Evolutionary conservation across 2,329 filamentous ascomycete genomes (phyloP).

Genomic region (Ascochyta fabae): DNA sequence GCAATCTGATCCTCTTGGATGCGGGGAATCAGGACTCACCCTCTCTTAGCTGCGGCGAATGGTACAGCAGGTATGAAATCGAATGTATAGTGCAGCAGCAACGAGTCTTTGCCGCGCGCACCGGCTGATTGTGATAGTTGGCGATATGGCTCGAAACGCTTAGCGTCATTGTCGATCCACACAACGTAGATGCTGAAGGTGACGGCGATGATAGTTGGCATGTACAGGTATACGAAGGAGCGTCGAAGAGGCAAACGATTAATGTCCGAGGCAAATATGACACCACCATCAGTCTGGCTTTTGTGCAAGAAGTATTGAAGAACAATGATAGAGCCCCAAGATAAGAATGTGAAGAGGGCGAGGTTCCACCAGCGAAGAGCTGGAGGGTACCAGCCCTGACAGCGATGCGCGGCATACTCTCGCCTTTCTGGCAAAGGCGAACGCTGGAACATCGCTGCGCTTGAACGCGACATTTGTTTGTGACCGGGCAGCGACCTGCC

Average conservation of each 20-base stretch:
- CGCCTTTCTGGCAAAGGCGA: too few species aligned
- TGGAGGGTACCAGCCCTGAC: constrained; percentile 1
- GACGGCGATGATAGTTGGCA: constrained; percentile 61
- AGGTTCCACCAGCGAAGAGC: constrained; percentile 19
- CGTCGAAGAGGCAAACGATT: constrained; percentile 51
- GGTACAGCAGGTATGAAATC: constrained; percentile 54
- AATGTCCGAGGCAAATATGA: constrained; percentile 47
- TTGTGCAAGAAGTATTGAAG: constrained; percentile 55
- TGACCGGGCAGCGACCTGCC: too few species aligned
- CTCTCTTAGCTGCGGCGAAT: background rate
- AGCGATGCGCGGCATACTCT: too few species aligned
- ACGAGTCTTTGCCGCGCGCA: constrained; percentile 51
- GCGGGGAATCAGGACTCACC: background rate
- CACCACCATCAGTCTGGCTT: constrained; percentile 52
- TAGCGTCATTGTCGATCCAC: constrained; percentile 65
- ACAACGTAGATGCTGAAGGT: constrained; percentile 62
- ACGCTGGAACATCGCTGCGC: too few species aligned
- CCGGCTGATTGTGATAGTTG: constrained; percentile 58
- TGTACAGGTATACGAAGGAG: constrained; percentile 54
- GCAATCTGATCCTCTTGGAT: background rate
- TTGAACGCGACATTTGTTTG: too few species aligned
- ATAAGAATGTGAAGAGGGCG: constrained; percentile 8
- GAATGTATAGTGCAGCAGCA: constrained; percentile 62
- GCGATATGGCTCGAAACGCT: constrained; percentile 65
- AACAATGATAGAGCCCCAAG: constrained; percentile 45